A percentile compares a stretch with the other conserved stretches of the same genome.
Conservation (phyloP, 2,329 filamentous ascomycete species). For the Arthroderma sp. region DNA sequence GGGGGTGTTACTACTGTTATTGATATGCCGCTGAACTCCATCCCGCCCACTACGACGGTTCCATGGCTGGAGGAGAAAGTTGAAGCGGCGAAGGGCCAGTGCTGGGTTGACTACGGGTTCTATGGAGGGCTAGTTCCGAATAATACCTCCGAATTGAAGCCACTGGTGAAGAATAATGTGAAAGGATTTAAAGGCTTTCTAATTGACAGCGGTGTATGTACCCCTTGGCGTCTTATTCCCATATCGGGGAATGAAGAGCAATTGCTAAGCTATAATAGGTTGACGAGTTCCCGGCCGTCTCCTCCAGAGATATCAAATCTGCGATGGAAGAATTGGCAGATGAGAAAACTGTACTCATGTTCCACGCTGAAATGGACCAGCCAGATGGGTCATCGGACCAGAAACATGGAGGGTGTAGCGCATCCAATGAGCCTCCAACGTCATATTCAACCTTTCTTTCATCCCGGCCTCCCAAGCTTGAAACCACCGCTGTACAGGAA, state of each 20-base stretch:
- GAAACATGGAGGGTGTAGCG: constrained; percentile 53
- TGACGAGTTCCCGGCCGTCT: constrained; percentile 91
- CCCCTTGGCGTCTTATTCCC: background rate
- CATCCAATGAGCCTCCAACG: constrained; percentile 54
- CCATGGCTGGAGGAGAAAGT: constrained; percentile 73
- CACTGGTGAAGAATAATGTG: constrained; percentile 72
- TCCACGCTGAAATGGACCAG: constrained; percentile 92
- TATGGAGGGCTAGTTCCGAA: constrained; percentile 92
- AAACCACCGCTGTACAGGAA: constrained; percentile 79
- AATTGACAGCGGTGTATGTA: constrained; percentile 83
- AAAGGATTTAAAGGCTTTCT: constrained; percentile 95
- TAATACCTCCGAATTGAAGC: constrained; percentile 66
- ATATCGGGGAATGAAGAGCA: background rate
- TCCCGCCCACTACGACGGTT: constrained; percentile 88
- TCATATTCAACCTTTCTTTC: constrained; percentile 83
- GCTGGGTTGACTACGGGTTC: constrained; percentile 98
- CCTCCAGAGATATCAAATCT: constrained; percentile 60
- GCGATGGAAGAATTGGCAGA: constrained; percentile 73
- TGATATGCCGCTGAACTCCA: constrained; percentile 96
- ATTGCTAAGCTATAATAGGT: constrained; percentile 44
- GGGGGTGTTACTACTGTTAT: constrained; percentile 93
- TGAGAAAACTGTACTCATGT: constrained; percentile 86
- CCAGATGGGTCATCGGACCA: constrained; percentile 44
- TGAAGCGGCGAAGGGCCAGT: constrained; percentile 69
- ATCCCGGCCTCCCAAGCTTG: constrained; percentile 77